Percentiles rank a stretch among this genome's conserved stretches.
Conservation (phyloP, 2,329 filamentous ascomycete species). For the Apiospora saccharicola region DNA sequence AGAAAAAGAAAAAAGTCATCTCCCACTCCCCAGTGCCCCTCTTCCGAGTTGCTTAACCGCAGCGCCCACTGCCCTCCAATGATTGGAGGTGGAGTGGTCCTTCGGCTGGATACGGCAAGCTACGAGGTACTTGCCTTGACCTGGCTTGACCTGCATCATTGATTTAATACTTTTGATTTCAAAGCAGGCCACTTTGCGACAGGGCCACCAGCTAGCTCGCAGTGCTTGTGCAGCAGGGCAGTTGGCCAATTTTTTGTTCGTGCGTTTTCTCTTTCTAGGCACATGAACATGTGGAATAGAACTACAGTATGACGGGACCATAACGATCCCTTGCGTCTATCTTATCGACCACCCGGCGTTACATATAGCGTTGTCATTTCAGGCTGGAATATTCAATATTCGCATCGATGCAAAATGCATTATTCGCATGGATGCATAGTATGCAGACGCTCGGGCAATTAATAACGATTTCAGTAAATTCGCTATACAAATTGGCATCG, state of each 20-base stretch:
- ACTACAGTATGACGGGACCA: neutral
- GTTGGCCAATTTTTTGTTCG: neutral
- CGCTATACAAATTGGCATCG: no score
- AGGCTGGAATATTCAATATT: no score
- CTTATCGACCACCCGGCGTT: neutral
- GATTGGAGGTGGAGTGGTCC: slow-evolving; percentile 12
- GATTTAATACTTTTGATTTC: neutral
- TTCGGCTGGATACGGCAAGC: neutral
- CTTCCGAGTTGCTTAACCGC: neutral
- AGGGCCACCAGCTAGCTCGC: neutral
- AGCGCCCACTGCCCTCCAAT: neutral
- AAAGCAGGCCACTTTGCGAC: neutral
- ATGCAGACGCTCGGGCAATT: no score
- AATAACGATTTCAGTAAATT: no score
- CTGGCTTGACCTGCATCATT: neutral
- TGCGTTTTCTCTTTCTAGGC: neutral
- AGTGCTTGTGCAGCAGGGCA: neutral
- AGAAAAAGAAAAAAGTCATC: neutral
- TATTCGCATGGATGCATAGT: no score
- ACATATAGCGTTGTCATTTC: no score
- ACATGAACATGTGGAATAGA: neutral
- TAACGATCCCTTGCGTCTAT: neutral
- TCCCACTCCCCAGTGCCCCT: neutral
- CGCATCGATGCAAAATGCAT: no score
- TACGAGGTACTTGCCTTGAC: neutral